Percentiles rank a stretch among this genome's conserved stretches.
Conservation (phyloP, 208 protist genomes). For the Leishmania mexicana region DNA sequence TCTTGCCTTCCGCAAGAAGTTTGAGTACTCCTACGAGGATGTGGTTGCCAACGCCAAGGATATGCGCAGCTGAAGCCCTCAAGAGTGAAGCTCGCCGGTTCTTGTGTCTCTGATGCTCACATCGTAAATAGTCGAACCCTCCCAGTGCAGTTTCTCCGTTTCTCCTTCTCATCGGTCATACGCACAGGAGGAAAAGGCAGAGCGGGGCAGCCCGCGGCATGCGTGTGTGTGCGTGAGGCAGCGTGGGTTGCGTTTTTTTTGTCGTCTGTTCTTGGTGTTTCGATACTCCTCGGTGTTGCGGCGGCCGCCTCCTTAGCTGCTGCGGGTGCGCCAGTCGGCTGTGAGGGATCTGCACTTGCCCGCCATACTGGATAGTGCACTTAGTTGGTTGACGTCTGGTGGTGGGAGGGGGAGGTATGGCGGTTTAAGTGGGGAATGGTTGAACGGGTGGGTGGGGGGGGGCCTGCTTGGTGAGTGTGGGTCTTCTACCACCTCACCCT, state of each 20-base stretch:
- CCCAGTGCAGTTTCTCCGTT: background rate
- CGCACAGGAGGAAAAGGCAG: background rate
- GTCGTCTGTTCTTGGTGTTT: background rate
- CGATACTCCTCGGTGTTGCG: background rate
- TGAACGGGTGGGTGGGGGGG: background rate
- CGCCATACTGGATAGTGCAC: background rate
- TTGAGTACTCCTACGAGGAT: conserved; percentile 84
- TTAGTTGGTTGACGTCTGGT: background rate
- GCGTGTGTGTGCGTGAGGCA: background rate
- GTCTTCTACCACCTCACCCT: background rate
- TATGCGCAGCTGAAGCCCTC: conserved; percentile 61
- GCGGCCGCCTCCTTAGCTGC: background rate
- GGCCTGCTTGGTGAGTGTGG: background rate
- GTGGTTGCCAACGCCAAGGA: conserved; percentile 85
- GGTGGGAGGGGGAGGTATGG: background rate
- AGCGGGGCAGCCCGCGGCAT: background rate
- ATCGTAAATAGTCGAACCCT: background rate
- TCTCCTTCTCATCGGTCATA: background rate
- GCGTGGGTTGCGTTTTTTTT: background rate
- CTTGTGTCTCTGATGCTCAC: background rate
- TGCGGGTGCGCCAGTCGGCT: background rate
- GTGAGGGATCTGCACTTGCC: background rate
- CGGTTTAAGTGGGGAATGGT: background rate
- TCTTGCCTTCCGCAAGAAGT: conserved; percentile 87
- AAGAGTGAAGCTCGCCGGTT: background rate